Evolutionary conservation across 306 rosid species (phyloP).

Genomic region (Quercus variabilis): DNA sequence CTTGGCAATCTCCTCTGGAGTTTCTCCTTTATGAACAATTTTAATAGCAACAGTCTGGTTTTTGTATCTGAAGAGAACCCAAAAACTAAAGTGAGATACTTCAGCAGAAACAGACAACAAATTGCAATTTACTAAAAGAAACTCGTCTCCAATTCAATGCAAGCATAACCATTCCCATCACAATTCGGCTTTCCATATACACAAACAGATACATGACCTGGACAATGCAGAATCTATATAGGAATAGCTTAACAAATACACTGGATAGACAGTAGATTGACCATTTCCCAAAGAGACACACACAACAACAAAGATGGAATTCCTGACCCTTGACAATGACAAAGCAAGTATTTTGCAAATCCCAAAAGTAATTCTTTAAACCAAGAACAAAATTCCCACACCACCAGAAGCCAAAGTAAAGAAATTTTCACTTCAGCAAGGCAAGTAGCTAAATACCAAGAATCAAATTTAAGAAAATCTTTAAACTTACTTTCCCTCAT

Average conservation of each 20-base stretch:
- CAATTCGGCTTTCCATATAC: not conserved
- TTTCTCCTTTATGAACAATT: constrained; percentile 78
- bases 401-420: constrained; percentile 22
- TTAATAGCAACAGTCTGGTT: constrained; percentile 85
- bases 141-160: not conserved
- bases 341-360: constrained; percentile 10
- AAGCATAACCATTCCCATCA: not conserved
- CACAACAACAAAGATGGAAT: not conserved
- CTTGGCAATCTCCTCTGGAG: constrained; percentile 67
- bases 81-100: constrained; percentile 10
- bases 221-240: not conserved
- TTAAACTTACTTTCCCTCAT: constrained; percentile 83
- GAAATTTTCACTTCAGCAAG: constrained; percentile 7
- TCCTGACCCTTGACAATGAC: not conserved
- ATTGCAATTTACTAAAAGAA: constrained; percentile 1
- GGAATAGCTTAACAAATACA: not conserved
- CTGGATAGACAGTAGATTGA: not conserved
- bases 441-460: not conserved
- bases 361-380: not conserved
- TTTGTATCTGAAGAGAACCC: constrained; percentile 57
- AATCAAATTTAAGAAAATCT: constrained; percentile 8
- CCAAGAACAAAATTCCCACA: not conserved
- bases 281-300: not conserved
- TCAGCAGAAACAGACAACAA: constrained; percentile 13
- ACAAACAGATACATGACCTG: constrained; percentile 2